phyloP scores from a whole-genome alignment of 2,329 filamentous ascomycete species.

The Canariomyces notabilis region DNA sequence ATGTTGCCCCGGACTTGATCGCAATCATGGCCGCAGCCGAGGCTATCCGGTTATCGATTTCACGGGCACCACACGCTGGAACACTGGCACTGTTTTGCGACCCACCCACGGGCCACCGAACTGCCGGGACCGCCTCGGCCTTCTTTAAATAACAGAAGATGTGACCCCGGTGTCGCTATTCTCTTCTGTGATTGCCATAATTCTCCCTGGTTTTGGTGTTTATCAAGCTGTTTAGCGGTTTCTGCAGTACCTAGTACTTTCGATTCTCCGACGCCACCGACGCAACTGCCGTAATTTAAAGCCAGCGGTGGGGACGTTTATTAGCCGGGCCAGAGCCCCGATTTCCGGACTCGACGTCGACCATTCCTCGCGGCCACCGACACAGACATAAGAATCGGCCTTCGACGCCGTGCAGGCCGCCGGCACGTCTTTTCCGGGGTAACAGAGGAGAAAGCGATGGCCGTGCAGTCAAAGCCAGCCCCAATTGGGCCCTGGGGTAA shows the following conservation, averaged over 20 bases:
- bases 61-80: slow-evolving; percentile 15
- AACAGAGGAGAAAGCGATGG: slow-evolving; percentile 35
- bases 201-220: background rate
- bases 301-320: slow-evolving; percentile 7
- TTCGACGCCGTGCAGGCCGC: background rate
- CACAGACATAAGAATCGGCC: background rate
- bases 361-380: background rate
- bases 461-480: slow-evolving; percentile 58
- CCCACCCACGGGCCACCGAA: slow-evolving; percentile 12
- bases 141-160: slow-evolving; percentile 9
- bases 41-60: slow-evolving; percentile 24
- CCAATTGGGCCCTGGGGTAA: slow-evolving; percentile 85
- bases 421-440: slow-evolving; percentile 4
- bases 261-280: background rate
- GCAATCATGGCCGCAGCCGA: slow-evolving; percentile 17
- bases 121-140: slow-evolving; percentile 11
- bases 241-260: background rate
- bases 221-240: background rate
- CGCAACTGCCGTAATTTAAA: slow-evolving; percentile 19
- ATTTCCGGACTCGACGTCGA: background rate
- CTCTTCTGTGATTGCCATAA: slow-evolving; percentile 9
- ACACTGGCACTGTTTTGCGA: slow-evolving; percentile 5
- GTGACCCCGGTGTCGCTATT: slow-evolving; percentile 1
- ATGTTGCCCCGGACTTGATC: slow-evolving; percentile 11
- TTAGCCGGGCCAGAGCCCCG: slow-evolving; percentile 14